phyloP scores from a whole-genome alignment of 2,329 filamentous ascomycete species.

The Rhexocercosporidium sp. region DNA sequence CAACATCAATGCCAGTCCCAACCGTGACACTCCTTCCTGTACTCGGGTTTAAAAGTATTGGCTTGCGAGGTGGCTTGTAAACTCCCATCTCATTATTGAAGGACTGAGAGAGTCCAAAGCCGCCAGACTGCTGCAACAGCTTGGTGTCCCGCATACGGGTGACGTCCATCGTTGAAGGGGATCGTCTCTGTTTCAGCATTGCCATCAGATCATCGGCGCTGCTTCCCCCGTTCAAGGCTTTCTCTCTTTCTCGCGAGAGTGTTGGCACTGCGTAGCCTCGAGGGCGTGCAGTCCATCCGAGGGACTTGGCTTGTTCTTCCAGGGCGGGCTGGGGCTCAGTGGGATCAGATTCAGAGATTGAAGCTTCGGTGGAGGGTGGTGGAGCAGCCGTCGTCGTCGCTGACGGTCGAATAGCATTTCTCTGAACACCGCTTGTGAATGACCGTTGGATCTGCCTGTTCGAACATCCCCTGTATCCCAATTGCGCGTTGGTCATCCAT shows the following conservation, averaged over 20 bases:
- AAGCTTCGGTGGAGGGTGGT: not conserved
- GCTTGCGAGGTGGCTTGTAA: conserved; percentile 5
- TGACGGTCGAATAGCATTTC: conserved; percentile 17
- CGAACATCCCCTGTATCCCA: conserved; percentile 18
- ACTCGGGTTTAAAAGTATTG: conserved; percentile 35
- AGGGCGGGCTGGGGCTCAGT: not conserved
- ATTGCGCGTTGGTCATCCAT: conserved; percentile 28
- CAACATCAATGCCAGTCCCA: conserved; percentile 33
- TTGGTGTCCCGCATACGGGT: not conserved
- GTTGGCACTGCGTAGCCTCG: not conserved
- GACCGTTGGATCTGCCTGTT: conserved; percentile 14
- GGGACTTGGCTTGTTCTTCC: not conserved
- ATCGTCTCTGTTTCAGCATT: not conserved
- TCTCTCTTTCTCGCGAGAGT: conserved; percentile 4
- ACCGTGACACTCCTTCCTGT: conserved; percentile 36
- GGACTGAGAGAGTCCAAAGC: not conserved
- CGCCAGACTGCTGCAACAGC: not conserved
- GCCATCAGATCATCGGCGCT: conserved; percentile 8
- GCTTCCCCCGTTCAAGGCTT: conserved; percentile 6
- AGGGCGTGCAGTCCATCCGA: conserved; percentile 14
- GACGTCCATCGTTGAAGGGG: conserved; percentile 1
- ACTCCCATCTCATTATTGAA: not conserved
- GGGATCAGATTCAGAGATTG: conserved; percentile 3
- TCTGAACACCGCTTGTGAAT: conserved; percentile 17
- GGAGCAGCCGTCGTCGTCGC: conserved; percentile 15